Evolutionary conservation across 208 protist species (phyloP), one percentile per base, ranked within the genome.

Genomic region (Crithidia thermophila): DNA sequence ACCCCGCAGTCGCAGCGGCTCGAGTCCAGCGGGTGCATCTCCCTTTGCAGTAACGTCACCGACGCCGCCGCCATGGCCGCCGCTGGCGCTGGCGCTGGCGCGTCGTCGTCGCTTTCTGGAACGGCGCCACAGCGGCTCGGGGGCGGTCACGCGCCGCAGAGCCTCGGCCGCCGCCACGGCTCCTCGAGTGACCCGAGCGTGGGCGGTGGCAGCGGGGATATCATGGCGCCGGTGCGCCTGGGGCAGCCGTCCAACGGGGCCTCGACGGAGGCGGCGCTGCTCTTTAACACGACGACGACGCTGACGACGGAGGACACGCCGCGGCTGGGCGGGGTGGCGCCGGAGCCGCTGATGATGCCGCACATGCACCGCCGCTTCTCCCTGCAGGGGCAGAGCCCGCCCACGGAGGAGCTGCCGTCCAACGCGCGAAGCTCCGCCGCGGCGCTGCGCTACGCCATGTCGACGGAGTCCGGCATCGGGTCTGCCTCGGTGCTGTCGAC

Each of bases 1-100:
- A 50, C 63, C 13, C 63, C 63, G 63, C 52, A 58, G 31, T 69
- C 63, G 63, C 63, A 69, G 63, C 63, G 63, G 40, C 37, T 39
- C 28, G 63, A 60, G 51, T 69, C 63, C 7, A 69, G 63, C 40
- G 63, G 52, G 0, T 46, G 36, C 10, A 50, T 60, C 21, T 59
- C 49, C 20, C 37, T 69, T 3, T 58, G 52, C 51, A 69, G 51
- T 51, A 61, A 40, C 51, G 39, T 63, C 4, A 42, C 20, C 6
- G 57, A 51, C n/a, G n/a, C n/a, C n/a, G n/a, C n/a, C n/a, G n/a
- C n/a, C n/a, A n/a, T n/a, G n/a, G n/a, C n/a, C n/a, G n/a, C n/a
- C n/a, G n/a, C n/a, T n/a, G n/a, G n/a, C n/a, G n/a, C n/a, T n/a
- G n/a, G n/a, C n/a, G n/a, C n/a, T n/a, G n/a, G n/a, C n/a, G 47